Conservation (phyloP, 345 rosid genomes). For the Lumnitzera racemosa region DNA sequence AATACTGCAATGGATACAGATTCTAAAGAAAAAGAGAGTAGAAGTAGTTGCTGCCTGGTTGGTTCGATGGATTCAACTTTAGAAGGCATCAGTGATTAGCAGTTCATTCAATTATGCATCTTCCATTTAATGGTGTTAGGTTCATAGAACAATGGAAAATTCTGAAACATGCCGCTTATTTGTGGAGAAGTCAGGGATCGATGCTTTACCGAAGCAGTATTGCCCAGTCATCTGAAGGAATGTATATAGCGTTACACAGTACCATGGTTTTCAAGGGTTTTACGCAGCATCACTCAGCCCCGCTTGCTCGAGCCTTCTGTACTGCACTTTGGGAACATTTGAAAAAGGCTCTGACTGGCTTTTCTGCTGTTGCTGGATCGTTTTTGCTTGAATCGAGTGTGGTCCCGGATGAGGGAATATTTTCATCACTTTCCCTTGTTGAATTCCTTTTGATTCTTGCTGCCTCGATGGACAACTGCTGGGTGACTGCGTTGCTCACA, state of each 20-base stretch:
- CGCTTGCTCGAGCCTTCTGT: conserved; percentile 88
- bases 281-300: conserved; percentile 84
- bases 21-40: conserved; percentile 55
- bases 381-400: conserved; percentile 66
- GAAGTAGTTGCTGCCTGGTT: conserved; percentile 34
- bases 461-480: conserved; percentile 88
- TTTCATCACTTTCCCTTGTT: conserved; percentile 78
- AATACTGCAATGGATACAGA: conserved; percentile 86
- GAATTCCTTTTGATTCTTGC: conserved; percentile 93
- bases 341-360: conserved; percentile 57
- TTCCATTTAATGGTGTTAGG: conserved; percentile 90
- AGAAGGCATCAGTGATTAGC: conserved; percentile 65
- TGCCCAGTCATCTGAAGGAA: conserved; percentile 93
- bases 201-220: conserved; percentile 80
- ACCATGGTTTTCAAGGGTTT: conserved; percentile 97
- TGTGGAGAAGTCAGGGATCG: conserved; percentile 95
- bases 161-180: conserved; percentile 84
- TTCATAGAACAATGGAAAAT: conserved; percentile 92
- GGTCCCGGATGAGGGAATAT: conserved; percentile 47
- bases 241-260: conserved; percentile 91
- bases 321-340: conserved; percentile 68
- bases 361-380: conserved; percentile 43
- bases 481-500: conserved; percentile 81
- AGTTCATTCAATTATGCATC: conserved; percentile 75
- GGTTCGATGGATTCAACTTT: conserved; percentile 32